These are phyloP conservation scores for Borovskyia barvae DNA, from an alignment of 208 protist species.

Conservation along the genomic window DNA sequence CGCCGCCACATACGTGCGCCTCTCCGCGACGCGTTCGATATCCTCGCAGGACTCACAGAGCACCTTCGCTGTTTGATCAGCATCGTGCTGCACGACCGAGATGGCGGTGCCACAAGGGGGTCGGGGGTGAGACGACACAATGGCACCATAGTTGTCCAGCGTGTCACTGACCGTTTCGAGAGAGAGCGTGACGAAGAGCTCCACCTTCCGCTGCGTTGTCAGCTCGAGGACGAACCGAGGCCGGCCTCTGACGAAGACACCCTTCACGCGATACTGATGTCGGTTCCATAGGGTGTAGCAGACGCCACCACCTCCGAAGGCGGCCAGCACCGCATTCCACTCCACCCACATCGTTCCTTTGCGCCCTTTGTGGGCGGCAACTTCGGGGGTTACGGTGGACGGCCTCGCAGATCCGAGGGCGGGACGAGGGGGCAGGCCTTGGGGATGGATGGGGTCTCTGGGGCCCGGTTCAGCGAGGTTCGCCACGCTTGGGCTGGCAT, in stretches of 20 bases:
- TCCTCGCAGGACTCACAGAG: slow-evolving; percentile 36
- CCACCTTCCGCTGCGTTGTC: slow-evolving; percentile 22
- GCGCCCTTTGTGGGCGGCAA: slow-evolving; percentile 11
- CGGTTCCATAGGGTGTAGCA: slow-evolving; percentile 47
- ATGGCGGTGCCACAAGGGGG: slow-evolving; percentile 24
- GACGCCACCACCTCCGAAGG: slow-evolving; percentile 71
- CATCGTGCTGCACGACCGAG: slow-evolving; percentile 16
- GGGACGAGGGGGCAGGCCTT: background rate
- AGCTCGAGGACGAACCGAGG: slow-evolving; percentile 48
- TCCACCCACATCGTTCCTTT: slow-evolving; percentile 77
- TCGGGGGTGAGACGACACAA: slow-evolving; percentile 8
- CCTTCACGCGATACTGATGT: slow-evolving; percentile 45
- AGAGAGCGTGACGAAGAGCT: slow-evolving; percentile 35
- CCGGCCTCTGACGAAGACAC: slow-evolving; percentile 27
- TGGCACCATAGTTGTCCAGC: slow-evolving; percentile 29
- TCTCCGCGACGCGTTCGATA: slow-evolving; percentile 24
- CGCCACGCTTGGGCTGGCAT: slow-evolving; percentile 25
- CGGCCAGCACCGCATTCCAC: slow-evolving; percentile 58
- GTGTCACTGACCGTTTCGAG: slow-evolving; percentile 26
- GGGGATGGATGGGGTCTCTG: no score
- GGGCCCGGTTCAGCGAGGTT: slow-evolving; percentile 1
- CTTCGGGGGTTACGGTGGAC: slow-evolving; percentile 14
- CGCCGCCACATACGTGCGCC: slow-evolving; percentile 30
- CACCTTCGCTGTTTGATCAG: slow-evolving; percentile 18
- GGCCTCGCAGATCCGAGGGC: background rate